Evolutionary conservation across 2,329 filamentous ascomycete genomes (phyloP).

Genomic region (Iodosphaeria phyllophila): DNA sequence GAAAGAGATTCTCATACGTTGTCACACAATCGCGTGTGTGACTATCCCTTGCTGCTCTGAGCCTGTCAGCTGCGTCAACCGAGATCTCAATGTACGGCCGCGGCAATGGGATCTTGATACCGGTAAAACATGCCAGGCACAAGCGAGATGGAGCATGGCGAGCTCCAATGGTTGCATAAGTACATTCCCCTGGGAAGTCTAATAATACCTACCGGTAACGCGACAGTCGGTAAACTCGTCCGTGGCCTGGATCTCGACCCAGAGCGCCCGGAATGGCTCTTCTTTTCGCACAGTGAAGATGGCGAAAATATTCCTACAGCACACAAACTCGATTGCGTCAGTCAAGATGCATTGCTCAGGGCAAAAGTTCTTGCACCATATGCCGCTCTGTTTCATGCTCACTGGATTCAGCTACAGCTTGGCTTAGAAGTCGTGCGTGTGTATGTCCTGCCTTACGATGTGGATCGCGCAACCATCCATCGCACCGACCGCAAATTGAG

Average conservation of each 20-base stretch:
- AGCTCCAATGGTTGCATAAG: conserved; percentile 4
- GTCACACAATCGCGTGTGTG: too few species aligned
- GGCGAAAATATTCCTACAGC: conserved; percentile 5
- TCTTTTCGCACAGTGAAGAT: conserved; percentile 9
- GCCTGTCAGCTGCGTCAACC: too few species aligned
- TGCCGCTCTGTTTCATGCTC: conserved; percentile 13
- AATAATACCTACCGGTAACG: conserved; percentile 9
- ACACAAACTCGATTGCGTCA: conserved; percentile 1
- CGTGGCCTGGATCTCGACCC: conserved; percentile 2
- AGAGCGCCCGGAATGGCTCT: conserved; percentile 10
- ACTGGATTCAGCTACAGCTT: conserved; percentile 27
- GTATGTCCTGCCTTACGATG: conserved; percentile 48
- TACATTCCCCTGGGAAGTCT: conserved; percentile 25
- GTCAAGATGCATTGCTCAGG: conserved; percentile 12
- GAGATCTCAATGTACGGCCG: too few species aligned
- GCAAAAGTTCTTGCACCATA: conserved; percentile 8
- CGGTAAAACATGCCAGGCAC: too few species aligned
- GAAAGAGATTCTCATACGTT: too few species aligned
- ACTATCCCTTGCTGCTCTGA: too few species aligned
- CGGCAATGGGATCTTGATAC: too few species aligned
- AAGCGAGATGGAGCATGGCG: too few species aligned
- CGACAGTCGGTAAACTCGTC: conserved; percentile 5
- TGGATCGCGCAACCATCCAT: conserved; percentile 31
- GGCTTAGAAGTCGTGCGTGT: conserved; percentile 23
- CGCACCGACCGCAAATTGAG: conserved; percentile 24